Evolutionary conservation across 1,284 basidiomycete genomes (phyloP).

Genomic region (Trichosporon sp.): DNA sequence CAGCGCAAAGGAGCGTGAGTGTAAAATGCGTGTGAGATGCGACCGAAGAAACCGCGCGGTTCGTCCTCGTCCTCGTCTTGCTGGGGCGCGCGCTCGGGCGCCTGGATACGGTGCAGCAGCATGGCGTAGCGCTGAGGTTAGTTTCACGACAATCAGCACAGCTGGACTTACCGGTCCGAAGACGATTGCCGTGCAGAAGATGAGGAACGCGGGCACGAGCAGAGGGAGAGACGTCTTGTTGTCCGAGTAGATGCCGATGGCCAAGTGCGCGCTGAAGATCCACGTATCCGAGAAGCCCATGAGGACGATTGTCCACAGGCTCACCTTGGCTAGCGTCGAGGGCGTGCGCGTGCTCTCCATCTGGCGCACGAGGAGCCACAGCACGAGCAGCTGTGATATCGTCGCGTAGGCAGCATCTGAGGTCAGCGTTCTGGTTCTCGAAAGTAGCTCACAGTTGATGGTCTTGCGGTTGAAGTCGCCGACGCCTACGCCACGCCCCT

Average conservation of each 20-base stretch:
- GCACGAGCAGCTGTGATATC: constrained; percentile 67
- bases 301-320: constrained; percentile 75
- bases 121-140: constrained; percentile 73
- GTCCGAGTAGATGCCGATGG: constrained; percentile 77
- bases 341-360: constrained; percentile 73
- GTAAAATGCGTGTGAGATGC: background rate
- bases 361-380: constrained; percentile 72
- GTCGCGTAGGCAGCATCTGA: constrained; percentile 65
- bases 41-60: background rate
- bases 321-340: constrained; percentile 72
- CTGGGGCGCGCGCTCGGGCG: constrained; percentile 65
- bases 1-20: constrained; percentile 20
- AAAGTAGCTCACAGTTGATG: constrained; percentile 65
- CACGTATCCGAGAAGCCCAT: constrained; percentile 77
- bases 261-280: constrained; percentile 80
- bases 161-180: constrained; percentile 52
- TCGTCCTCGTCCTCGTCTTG: constrained; percentile 19
- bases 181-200: constrained; percentile 53
- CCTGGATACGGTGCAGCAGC: constrained; percentile 76
- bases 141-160: too few species aligned
- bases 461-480: constrained; percentile 73
- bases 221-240: constrained; percentile 75
- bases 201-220: constrained; percentile 77
- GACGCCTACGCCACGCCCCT: constrained; percentile 67
- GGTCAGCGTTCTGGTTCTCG: too few species aligned